A percentile compares a stretch with the other conserved stretches of the same genome.
Conservation (phyloP, 768 basidiomycete species). For the Leccinum boreale region DNA sequence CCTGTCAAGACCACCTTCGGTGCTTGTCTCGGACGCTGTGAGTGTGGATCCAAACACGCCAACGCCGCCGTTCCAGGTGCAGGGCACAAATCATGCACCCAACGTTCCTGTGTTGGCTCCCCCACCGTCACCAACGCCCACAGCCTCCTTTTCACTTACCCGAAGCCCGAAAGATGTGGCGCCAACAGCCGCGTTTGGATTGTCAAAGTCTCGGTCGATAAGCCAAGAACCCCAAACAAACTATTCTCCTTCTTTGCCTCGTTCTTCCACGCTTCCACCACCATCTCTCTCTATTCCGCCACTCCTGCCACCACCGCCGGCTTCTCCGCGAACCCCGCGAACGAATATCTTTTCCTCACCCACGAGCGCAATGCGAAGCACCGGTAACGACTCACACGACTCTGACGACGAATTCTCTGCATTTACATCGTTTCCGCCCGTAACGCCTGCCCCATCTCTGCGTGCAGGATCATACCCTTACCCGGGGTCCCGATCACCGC, state of each 20-base stretch:
- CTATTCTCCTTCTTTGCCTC: conserved; percentile 16
- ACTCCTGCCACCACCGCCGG: conserved; percentile 29
- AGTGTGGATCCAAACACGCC: not conserved
- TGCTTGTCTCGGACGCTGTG: not conserved
- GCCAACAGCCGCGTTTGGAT: conserved; percentile 1
- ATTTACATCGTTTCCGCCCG: conserved; percentile 35
- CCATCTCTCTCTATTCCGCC: conserved; percentile 26
- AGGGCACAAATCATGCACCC: not conserved
- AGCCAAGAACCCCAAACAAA: conserved; percentile 18
- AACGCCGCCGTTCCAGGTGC: not conserved
- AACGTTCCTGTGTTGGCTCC: conserved; percentile 15
- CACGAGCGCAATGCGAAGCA: not conserved
- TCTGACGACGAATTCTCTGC: conserved; percentile 54
- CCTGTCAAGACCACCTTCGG: conserved; percentile 12
- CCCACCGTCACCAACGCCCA: conserved; percentile 33
- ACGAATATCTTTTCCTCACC: conserved; percentile 11
- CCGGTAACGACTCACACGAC: conserved; percentile 18
- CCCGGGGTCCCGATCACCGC: conserved; percentile 22
- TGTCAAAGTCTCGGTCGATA: conserved; percentile 3
- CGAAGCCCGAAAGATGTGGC: conserved; percentile 10
- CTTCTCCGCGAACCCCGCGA: conserved; percentile 33
- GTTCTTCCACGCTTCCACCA: conserved; percentile 22
- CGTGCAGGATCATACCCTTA: conserved; percentile 6
- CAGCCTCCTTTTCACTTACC: conserved; percentile 16
- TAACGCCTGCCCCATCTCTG: conserved; percentile 3